These are phyloP conservation scores for Leersia perrieri DNA, from an alignment of 176 grass and related monocot genomes.

Conservation along the genomic window DNA sequence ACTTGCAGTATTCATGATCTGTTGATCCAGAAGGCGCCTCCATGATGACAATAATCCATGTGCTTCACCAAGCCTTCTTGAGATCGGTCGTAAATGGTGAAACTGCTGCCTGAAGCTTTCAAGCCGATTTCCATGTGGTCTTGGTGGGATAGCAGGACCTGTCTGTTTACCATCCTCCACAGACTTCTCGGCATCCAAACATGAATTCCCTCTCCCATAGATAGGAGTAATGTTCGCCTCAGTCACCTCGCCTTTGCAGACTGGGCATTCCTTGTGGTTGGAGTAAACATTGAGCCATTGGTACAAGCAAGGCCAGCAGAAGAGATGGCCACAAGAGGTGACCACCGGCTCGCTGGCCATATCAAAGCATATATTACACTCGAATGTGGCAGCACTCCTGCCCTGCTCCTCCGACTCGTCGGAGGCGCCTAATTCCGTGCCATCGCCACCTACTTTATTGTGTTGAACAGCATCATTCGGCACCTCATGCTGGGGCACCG, in stretches of 20 bases:
- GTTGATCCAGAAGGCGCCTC: constrained; percentile 78
- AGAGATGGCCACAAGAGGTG: constrained; percentile 95
- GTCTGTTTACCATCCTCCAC: constrained; percentile 53
- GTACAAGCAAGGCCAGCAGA: constrained; percentile 97
- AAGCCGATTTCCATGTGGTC: constrained; percentile 79
- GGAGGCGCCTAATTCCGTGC: constrained; percentile 34
- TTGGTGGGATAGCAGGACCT: constrained; percentile 58
- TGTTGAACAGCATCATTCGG: constrained; percentile 34
- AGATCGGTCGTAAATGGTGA: constrained; percentile 79
- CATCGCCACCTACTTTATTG: constrained; percentile 40
- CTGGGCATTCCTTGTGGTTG: constrained; percentile 90
- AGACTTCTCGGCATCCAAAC: constrained; percentile 42
- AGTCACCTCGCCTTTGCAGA: constrained; percentile 95
- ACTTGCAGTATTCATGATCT: constrained; percentile 46
- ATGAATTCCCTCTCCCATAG: constrained; percentile 77
- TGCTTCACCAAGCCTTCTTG: constrained; percentile 81
- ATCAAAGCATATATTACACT: constrained; percentile 96
- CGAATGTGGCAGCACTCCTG: constrained; percentile 66
- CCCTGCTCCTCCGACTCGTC: constrained; percentile 47
- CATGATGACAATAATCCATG: constrained; percentile 76
- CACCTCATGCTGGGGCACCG: constrained; percentile 34
- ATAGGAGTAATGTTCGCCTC: constrained; percentile 83
- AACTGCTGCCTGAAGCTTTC: constrained; percentile 98
- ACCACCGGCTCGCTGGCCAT: constrained; percentile 93
- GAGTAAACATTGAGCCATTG: constrained; percentile 94